Percentiles rank a stretch among this genome's conserved stretches.
Evolutionary conservation across 768 basidiomycete genomes (phyloP).

Genomic region (Collybiopsis confluens): DNA sequence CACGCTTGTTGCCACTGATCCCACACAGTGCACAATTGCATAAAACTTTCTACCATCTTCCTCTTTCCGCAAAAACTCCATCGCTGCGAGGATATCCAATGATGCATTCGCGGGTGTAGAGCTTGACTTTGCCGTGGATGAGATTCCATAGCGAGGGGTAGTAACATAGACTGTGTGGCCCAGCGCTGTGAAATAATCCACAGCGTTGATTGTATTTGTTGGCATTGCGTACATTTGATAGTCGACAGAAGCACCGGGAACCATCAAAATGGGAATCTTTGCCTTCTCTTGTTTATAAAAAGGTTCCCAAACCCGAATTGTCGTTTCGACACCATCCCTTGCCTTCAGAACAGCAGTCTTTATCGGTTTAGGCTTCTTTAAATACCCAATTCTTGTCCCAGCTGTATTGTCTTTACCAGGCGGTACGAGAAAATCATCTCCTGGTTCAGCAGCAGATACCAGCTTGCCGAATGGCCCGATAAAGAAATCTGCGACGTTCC

Average conservation of each 20-base stretch:
- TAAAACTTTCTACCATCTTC: constrained; percentile 8
- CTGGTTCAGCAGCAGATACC: constrained; percentile 4
- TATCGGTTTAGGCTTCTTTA: constrained; percentile 5
- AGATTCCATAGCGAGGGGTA: constrained; percentile 8
- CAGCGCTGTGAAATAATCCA: constrained; percentile 13
- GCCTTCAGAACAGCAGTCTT: constrained; percentile 7
- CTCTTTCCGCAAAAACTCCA: constrained; percentile 8
- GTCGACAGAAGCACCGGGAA: constrained; percentile 18
- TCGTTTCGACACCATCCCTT: constrained; percentile 11
- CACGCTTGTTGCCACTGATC: constrained; percentile 9
- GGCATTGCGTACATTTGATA: constrained; percentile 15
- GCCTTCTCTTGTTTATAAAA: neutral
- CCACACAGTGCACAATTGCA: constrained; percentile 11
- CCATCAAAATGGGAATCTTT: constrained; percentile 12
- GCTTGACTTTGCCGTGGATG: constrained; percentile 5
- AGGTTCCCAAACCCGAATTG: constrained; percentile 12
- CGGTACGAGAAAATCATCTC: neutral
- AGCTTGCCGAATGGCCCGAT: constrained; percentile 9
- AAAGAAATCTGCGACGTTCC: constrained; percentile 5
- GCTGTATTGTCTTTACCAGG: neutral
- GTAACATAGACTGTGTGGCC: constrained; percentile 12
- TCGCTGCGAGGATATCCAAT: constrained; percentile 14
- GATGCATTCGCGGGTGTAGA: constrained; percentile 14
- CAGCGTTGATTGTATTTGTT: constrained; percentile 13
- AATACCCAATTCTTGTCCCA: constrained; percentile 8